Evolutionary conservation across 2,329 filamentous ascomycete species (phyloP).

Genomic region (Neodidymelliopsis sp.): DNA sequence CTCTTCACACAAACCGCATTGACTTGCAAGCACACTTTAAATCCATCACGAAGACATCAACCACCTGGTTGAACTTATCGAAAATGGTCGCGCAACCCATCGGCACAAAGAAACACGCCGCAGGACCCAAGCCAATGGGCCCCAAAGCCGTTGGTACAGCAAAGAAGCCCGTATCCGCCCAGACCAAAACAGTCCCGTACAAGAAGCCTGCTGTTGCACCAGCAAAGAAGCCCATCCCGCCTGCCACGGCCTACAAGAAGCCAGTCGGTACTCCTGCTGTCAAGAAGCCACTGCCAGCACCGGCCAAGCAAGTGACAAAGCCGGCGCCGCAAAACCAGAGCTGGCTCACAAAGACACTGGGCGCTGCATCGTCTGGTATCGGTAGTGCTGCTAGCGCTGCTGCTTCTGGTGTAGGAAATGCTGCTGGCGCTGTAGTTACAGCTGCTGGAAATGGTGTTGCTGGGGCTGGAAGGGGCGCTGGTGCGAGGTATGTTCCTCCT

Average conservation of each 20-base stretch:
- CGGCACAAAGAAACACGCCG: conserved; percentile 34
- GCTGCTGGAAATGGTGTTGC: conserved; percentile 57
- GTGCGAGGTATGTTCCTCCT: conserved; percentile 25
- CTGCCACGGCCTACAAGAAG: conserved; percentile 12
- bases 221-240: conserved; percentile 21
- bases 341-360: conserved; percentile 55
- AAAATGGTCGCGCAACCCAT: conserved; percentile 37
- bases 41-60: background rate
- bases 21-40: background rate
- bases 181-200: conserved; percentile 23
- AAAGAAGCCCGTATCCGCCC: conserved; percentile 26
- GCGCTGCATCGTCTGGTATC: conserved; percentile 52
- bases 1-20: background rate
- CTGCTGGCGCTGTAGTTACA: conserved; percentile 53
- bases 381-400: conserved; percentile 55
- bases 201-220: conserved; percentile 24
- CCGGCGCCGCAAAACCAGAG: conserved; percentile 47
- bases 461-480: conserved; percentile 55
- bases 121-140: conserved; percentile 18
- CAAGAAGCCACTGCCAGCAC: conserved; percentile 12
- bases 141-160: conserved; percentile 26
- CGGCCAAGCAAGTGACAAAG: conserved; percentile 12
- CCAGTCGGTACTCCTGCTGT: conserved; percentile 7
- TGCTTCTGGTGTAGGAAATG: conserved; percentile 54
- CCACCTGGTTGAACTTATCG: background rate